Base-by-base conservation (phyloP, 164 flowering plant species). In the Chimonanthus praecox region DNA sequence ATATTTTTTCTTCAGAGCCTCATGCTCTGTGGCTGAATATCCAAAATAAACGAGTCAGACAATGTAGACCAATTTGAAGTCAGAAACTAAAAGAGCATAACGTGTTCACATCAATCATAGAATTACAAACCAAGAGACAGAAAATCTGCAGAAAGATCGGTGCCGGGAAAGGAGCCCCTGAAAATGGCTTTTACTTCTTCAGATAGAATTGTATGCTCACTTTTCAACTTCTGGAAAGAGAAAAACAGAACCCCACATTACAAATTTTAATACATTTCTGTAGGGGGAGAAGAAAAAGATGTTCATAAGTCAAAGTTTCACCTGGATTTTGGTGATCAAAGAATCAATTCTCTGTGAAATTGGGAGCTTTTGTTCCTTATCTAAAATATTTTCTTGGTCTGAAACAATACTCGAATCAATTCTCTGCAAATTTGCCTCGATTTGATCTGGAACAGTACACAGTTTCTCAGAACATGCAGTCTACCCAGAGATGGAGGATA, bases 1-100 rank as follows among this genome's bases (percentile, higher is more conserved):
- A 66, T 81, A 91, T 68, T 89, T 90, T 83, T 82, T 90, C 84
- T 87, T 85, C 77, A 84, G 66, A 16, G 61, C 58, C 67, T 86
- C 88, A 80, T 81, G 70, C 54, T 82, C 84, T 64, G 45, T 66
- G 75, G 90, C 98, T 94, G 62, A 64, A 10, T 80, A 49, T 7
- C 5, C 75, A 66, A 54, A 54, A 43, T 9, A 69, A 75, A 64
- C 58, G 4, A 48, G 45, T 69, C 9, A 72, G 7, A 33, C 64
- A 74, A 66, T 44, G 13, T 6, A 51, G 7, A 51, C 47, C 8
- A 20, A 50, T 10, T 58, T 51, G 62, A 44, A 58, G 21, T 10
- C 63, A 49, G 63, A 48, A 47, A 43, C 61, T 46, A 61, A 68
- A 60, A 33, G 33, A 33, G 33, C 33, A 33, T 33, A 33, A 33